A percentile compares a stretch with the other conserved stretches of the same genome.
Conservation (phyloP, 441 rosid genomes). For the Syzygium syzygioides region DNA sequence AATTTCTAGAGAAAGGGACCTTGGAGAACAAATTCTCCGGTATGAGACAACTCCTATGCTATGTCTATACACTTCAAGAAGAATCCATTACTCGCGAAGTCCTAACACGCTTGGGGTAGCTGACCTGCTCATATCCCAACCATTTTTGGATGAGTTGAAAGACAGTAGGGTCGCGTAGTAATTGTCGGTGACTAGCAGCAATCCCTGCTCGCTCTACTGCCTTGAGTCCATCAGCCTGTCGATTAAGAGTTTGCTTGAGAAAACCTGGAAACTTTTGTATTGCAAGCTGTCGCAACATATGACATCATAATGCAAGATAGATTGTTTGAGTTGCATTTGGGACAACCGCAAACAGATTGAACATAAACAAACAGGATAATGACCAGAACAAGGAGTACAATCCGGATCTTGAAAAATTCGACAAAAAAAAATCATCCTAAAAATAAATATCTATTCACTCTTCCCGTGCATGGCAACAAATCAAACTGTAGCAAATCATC, state of each 20-base stretch:
- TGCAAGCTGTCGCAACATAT: not conserved
- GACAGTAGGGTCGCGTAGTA: slow-evolving; percentile 42
- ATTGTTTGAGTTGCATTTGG: not conserved
- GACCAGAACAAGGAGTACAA: not conserved
- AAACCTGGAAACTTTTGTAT: not conserved
- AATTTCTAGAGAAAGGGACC: not conserved
- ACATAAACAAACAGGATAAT: not conserved
- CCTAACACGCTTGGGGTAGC: slow-evolving; percentile 24
- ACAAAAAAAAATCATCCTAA: not conserved
- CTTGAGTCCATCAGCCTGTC: slow-evolving; percentile 58
- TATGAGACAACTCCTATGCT: not conserved
- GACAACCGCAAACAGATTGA: not conserved
- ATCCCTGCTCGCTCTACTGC: slow-evolving; percentile 64
- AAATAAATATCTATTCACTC: not conserved
- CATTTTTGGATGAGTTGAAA: slow-evolving; percentile 52
- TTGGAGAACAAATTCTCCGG: not conserved
- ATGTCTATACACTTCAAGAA: not conserved
- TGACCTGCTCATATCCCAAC: slow-evolving; percentile 49
- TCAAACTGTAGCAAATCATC: not conserved
- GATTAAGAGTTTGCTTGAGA: not conserved
- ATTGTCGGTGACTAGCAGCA: slow-evolving; percentile 51
- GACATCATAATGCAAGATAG: not conserved
- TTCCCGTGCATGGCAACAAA: not conserved
- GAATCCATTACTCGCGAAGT: slow-evolving; percentile 29
- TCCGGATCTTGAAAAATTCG: not conserved